Evolutionary conservation across 345 rosid species (phyloP).

Genomic region (Brassica nigra): DNA sequence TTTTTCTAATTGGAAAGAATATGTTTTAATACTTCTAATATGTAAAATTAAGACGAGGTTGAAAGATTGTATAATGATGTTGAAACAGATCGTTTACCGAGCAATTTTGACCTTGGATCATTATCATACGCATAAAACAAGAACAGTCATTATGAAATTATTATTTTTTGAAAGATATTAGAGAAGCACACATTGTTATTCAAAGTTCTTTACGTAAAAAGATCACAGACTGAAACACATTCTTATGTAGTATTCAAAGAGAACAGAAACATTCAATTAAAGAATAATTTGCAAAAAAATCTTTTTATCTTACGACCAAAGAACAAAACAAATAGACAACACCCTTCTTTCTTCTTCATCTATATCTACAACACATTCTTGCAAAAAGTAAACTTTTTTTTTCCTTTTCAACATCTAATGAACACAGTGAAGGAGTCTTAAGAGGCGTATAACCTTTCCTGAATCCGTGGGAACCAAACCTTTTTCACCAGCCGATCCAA

Average conservation of each 20-base stretch:
- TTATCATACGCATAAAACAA: background rate
- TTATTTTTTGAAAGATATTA: background rate
- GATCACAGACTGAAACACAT: constrained; percentile 29
- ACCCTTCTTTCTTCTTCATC: constrained; percentile 27
- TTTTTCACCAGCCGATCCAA: background rate
- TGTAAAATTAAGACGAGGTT: no score
- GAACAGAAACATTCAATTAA: constrained; percentile 35
- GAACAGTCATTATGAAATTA: background rate
- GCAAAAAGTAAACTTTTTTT: constrained; percentile 34
- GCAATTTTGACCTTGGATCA: background rate
- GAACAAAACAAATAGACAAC: constrained; percentile 44
- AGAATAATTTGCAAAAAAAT: constrained; percentile 35
- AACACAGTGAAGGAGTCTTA: constrained; percentile 37
- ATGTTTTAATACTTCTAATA: no score
- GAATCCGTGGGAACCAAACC: constrained; percentile 38
- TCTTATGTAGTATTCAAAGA: constrained; percentile 33
- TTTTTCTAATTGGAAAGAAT: no score
- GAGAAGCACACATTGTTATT: background rate
- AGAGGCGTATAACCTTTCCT: constrained; percentile 19
- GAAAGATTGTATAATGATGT: no score
- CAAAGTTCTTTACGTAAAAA: constrained; percentile 12
- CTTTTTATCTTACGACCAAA: constrained; percentile 33
- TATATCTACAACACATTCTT: constrained; percentile 48
- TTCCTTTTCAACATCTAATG: constrained; percentile 22
- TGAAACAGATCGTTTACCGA: background rate